Evolutionary conservation across 2,329 filamentous ascomycete genomes (phyloP).

Genomic region (Dactylellina parvicollis): DNA sequence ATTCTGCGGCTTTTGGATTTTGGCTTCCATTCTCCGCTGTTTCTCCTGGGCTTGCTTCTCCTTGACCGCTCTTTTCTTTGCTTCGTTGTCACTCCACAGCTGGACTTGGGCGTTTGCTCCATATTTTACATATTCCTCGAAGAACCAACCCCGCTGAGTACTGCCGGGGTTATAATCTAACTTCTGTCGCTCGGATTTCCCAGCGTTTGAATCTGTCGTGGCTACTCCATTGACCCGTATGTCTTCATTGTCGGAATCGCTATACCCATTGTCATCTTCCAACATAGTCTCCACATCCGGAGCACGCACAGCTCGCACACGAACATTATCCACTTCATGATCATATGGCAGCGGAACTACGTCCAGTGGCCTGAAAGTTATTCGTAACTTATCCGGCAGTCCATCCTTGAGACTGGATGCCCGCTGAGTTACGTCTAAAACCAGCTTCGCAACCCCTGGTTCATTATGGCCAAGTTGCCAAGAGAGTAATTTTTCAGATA

Average conservation of each 20-base stretch:
- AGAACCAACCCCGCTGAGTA: constrained; percentile 29
- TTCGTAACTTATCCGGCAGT: constrained; percentile 71
- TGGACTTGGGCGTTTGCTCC: constrained; percentile 14
- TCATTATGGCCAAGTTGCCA: constrained; percentile 66
- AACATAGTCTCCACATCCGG: constrained; percentile 11
- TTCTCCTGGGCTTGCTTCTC: constrained; percentile 23
- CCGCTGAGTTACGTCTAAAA: constrained; percentile 72
- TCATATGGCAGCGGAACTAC: constrained; percentile 73
- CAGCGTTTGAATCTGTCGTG: constrained; percentile 7
- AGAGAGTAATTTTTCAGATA: constrained; percentile 79
- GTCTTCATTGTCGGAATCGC: constrained; percentile 44
- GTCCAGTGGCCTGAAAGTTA: constrained; percentile 79
- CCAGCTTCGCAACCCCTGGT: constrained; percentile 62
- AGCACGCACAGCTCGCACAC: not conserved
- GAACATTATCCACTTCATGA: constrained; percentile 33
- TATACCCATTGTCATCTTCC: constrained; percentile 33
- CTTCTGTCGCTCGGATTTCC: constrained; percentile 14
- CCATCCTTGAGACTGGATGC: constrained; percentile 8
- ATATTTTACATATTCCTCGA: constrained; percentile 29
- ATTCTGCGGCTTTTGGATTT: constrained; percentile 17
- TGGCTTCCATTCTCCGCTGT: constrained; percentile 12
- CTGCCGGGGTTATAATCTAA: constrained; percentile 33
- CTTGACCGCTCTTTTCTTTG: constrained; percentile 21
- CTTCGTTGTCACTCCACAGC: constrained; percentile 38
- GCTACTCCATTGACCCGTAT: constrained; percentile 33